These are phyloP conservation scores for Backusella macrospora DNA, from an alignment of 192 early-diverging fungal genomes.

Conservation along the genomic window DNA sequence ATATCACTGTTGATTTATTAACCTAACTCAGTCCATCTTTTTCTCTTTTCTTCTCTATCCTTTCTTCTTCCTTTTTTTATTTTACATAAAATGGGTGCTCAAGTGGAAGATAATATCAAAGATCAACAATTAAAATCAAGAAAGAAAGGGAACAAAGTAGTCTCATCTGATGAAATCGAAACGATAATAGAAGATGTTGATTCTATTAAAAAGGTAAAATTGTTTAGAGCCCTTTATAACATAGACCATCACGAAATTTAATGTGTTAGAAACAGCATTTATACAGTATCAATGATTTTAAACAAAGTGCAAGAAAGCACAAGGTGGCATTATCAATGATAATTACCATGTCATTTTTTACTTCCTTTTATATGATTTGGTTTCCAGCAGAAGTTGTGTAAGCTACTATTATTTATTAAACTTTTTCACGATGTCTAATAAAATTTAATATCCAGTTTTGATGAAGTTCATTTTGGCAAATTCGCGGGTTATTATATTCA, in stretches of 20 bases:
- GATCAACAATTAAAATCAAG: not conserved
- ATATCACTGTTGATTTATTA: too few species aligned
- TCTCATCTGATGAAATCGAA: not conserved
- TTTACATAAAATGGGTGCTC: not conserved
- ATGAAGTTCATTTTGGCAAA: conserved; percentile 99
- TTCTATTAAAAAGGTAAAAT: conserved; percentile 12
- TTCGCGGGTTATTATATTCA: conserved; percentile 93
- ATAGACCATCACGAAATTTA: not conserved
- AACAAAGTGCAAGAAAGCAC: not conserved
- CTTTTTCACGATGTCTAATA: not conserved
- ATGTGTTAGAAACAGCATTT: not conserved
- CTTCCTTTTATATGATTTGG: conserved; percentile 71
- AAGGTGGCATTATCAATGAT: conserved; percentile 32
- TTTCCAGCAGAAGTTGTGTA: conserved; percentile 78
- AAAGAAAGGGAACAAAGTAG: not conserved
- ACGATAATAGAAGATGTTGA: not conserved
- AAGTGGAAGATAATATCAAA: not conserved
- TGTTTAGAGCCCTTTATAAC: not conserved
- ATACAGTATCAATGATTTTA: not conserved
- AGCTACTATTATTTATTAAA: conserved; percentile 20
- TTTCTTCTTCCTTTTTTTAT: not conserved
- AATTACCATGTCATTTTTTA: conserved; percentile 53
- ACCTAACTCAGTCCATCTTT: too few species aligned
- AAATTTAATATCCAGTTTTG: conserved; percentile 66
- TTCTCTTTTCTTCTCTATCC: not conserved